Evolutionary conservation across 202 grass and related monocot species (phyloP).

Genomic region (Zizania palustris): DNA sequence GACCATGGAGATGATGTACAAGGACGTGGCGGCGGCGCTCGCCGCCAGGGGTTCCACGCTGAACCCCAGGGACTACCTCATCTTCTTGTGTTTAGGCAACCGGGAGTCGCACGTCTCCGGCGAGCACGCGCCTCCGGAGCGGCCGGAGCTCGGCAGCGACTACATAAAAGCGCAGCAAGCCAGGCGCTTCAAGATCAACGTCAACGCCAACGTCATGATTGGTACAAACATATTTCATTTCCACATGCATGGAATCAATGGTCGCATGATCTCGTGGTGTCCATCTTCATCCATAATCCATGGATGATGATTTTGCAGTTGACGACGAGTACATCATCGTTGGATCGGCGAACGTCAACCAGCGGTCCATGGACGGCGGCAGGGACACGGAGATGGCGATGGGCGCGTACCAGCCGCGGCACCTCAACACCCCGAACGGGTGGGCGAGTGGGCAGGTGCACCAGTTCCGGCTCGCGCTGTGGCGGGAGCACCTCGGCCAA

Average conservation of each 20-base stretch:
- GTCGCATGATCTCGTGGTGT: too few relatives aligned
- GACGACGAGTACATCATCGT: slow-evolving; percentile 70
- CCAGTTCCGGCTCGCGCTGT: background rate
- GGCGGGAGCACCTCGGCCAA: slow-evolving; percentile 51
- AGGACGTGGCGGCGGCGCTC: background rate
- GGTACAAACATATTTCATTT: slow-evolving; percentile 10
- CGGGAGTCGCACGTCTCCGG: background rate
- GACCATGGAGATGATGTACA: slow-evolving; percentile 65
- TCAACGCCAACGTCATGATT: slow-evolving; percentile 10
- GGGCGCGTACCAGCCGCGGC: slow-evolving; percentile 54
- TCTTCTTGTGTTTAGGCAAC: background rate
- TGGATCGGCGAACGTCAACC: slow-evolving; percentile 63
- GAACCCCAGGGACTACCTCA: background rate
- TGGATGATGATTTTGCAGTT: slow-evolving; percentile 24
- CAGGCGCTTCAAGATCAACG: background rate
- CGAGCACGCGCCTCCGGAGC: background rate
- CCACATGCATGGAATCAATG: too few relatives aligned
- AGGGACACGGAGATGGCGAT: slow-evolving; percentile 62
- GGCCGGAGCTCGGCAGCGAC: background rate
- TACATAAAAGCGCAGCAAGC: background rate
- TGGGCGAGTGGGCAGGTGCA: background rate
- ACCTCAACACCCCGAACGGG: slow-evolving; percentile 6
- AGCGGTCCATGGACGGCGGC: slow-evolving; percentile 63
- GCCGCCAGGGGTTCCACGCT: background rate
- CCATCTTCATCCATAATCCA: too few relatives aligned